Evolutionary conservation across 106 monocot species (phyloP).

Genomic region (Alisma plantagoaquatica): DNA sequence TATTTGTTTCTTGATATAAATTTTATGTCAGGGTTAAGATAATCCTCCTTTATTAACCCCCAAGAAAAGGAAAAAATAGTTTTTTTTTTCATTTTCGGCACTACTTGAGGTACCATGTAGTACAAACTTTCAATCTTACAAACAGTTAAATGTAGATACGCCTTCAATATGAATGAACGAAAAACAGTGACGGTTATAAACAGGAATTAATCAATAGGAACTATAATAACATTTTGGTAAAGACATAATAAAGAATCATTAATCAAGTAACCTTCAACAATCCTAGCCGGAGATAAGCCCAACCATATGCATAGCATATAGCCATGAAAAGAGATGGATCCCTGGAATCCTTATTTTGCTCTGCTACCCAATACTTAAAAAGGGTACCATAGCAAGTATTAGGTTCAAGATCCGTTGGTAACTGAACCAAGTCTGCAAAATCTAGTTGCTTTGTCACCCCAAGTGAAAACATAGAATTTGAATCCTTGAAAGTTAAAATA

Average conservation of each 20-base stretch:
- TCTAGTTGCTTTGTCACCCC: constrained; percentile 40
- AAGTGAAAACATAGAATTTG: constrained; percentile 39
- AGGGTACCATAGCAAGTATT: constrained; percentile 29
- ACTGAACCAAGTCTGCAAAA: constrained; percentile 41
- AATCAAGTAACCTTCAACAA: constrained; percentile 28
- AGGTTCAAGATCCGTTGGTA: constrained; percentile 33
- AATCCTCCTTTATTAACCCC: no score
- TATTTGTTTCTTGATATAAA: no score
- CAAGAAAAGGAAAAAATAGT: no score
- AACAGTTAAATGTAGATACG: not conserved
- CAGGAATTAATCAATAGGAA: not conserved
- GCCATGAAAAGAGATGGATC: constrained; percentile 25
- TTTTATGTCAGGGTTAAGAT: no score
- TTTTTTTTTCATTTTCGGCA: not conserved
- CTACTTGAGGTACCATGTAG: not conserved
- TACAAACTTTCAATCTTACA: not conserved
- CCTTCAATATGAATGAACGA: not conserved
- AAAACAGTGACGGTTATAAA: no score
- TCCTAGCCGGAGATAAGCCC: constrained; percentile 42
- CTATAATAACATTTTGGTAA: not conserved
- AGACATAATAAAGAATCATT: not conserved
- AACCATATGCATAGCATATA: constrained; percentile 44
- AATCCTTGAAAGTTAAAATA: constrained; percentile 31
- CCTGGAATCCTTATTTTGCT: constrained; percentile 13
- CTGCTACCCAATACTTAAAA: constrained; percentile 26